Conservation (phyloP, 1,284 basidiomycete species). For the Acaromyces ingoldii region DNA sequence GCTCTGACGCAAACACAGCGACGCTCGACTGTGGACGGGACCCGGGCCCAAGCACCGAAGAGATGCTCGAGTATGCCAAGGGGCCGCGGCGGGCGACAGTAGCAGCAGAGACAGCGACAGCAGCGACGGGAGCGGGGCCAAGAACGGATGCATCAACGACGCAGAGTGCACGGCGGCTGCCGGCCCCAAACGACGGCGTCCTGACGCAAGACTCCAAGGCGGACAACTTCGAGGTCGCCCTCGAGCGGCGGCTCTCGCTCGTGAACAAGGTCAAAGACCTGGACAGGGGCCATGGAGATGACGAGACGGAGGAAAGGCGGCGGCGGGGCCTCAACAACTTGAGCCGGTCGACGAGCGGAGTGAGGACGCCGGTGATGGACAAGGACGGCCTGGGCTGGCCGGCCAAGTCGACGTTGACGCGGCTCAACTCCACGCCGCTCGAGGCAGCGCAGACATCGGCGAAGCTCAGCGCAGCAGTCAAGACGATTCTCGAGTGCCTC, state of each 20-base stretch:
- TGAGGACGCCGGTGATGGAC: conserved; percentile 42
- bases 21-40: background rate
- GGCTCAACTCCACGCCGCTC: conserved; percentile 37
- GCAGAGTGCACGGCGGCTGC: too few species aligned
- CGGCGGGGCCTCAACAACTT: too few species aligned
- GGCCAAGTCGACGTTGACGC: conserved; percentile 38
- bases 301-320: too few species aligned
- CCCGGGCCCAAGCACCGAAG: background rate
- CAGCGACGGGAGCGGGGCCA: too few species aligned
- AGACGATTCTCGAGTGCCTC: conserved; percentile 90
- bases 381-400: conserved; percentile 49
- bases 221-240: conserved; percentile 4
- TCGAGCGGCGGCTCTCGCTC: background rate
- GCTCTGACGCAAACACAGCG: background rate
- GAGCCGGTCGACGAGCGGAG: conserved; percentile 18
- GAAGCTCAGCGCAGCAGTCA: conserved; percentile 76
- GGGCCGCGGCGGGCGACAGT: too few species aligned
- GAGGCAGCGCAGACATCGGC: conserved; percentile 47
- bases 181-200: too few species aligned
- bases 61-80: background rate
- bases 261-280: too few species aligned
- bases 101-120: too few species aligned
- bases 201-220: too few species aligned
- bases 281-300: too few species aligned
- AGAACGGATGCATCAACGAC: too few species aligned